phyloP scores from a whole-genome alignment of 163 green algal species.

The Prototheca wickerhamii region DNA sequence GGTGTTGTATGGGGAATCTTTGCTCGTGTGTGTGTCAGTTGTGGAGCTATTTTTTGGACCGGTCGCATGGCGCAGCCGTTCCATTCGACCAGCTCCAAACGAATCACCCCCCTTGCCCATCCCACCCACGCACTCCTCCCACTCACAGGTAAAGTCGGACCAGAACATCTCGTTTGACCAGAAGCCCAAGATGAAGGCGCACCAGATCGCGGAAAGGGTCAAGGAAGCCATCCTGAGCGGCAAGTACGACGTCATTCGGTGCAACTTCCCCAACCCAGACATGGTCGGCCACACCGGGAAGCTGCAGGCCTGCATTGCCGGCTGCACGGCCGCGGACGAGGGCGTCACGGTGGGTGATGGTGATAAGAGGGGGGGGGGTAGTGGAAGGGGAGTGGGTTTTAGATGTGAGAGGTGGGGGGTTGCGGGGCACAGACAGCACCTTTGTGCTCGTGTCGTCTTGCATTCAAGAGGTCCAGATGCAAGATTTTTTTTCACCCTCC shows the following conservation, averaged over 20 bases:
- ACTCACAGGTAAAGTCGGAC: conserved; percentile 51
- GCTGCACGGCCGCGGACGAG: conserved; percentile 61
- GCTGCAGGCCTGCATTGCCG: conserved; percentile 39
- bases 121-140: too few relatives aligned
- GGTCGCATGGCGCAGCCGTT: too few relatives aligned
- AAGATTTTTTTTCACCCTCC: too few relatives aligned
- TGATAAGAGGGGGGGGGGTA: too few relatives aligned
- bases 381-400: not conserved
- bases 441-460: too few relatives aligned
- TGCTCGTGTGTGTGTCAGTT: too few relatives aligned
- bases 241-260: conserved; percentile 63
- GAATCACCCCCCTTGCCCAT: too few relatives aligned
- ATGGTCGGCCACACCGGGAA: conserved; percentile 95
- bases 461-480: too few relatives aligned
- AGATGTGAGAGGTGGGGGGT: not conserved
- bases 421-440: not conserved
- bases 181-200: conserved; percentile 88
- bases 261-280: conserved; percentile 91
- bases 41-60: too few relatives aligned
- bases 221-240: conserved; percentile 67
- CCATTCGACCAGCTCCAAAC: too few relatives aligned
- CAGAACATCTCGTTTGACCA: conserved; percentile 82
- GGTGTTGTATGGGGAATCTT: too few relatives aligned
- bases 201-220: conserved; percentile 42
- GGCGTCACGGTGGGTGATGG: conserved; percentile 62